Conservation (phyloP, 805 yeast species). For the Scheffersomyces coipomensis region DNA sequence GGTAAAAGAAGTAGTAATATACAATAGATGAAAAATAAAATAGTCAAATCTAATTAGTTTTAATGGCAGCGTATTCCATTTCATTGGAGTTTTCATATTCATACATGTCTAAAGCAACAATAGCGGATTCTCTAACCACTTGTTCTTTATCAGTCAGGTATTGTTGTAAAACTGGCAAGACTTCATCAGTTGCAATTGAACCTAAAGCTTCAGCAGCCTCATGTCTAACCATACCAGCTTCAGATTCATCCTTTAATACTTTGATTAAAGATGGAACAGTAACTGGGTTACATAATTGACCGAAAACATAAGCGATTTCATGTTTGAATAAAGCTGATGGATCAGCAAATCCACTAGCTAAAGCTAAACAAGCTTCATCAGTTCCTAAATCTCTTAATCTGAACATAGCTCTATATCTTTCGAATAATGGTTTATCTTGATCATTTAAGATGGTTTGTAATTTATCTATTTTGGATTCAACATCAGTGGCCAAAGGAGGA, state of each 20-base stretch:
- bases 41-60: constrained; percentile 10
- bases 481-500: constrained; percentile 80
- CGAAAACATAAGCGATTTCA: constrained; percentile 97
- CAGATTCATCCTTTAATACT: constrained; percentile 70
- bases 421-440: constrained; percentile 76
- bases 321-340: constrained; percentile 93
- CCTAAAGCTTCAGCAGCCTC: constrained; percentile 99
- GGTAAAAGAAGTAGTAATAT: too few relatives aligned
- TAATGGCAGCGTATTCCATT: constrained; percentile 64
- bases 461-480: constrained; percentile 57
- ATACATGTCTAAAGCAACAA: constrained; percentile 97
- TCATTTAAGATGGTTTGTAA: constrained; percentile 71
- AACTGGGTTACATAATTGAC: constrained; percentile 92
- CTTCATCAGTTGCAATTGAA: constrained; percentile 93
- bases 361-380: constrained; percentile 88
- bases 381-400: constrained; percentile 93
- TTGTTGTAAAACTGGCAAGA: constrained; percentile 78
- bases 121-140: constrained; percentile 95
- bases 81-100: constrained; percentile 88
- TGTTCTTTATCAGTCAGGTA: constrained; percentile 78
- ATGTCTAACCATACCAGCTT: constrained; percentile 99
- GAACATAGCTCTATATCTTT: constrained; percentile 98
- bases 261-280: constrained; percentile 85
- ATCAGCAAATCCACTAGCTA: constrained; percentile 87
- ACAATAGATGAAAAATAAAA: background rate